Conservation (phyloP, 306 rosid genomes). For the Cotoneaster glaucophyllus region DNA sequence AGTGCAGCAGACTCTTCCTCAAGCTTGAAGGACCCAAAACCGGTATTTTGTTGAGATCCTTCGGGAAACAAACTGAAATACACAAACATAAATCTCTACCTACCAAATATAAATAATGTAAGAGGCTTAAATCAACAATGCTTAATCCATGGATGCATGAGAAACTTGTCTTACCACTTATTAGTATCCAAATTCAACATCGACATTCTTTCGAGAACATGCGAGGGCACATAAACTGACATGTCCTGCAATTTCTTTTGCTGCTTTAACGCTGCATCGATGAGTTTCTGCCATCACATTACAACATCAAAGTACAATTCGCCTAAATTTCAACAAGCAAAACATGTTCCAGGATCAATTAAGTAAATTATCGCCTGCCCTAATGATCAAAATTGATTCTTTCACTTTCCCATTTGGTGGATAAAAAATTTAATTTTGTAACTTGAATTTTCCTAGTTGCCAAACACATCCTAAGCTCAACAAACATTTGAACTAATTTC, state of each 20-base stretch:
- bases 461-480: neutral
- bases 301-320: conserved; percentile 7
- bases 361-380: neutral
- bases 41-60: conserved; percentile 37
- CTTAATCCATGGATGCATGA: neutral
- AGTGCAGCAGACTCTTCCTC: conserved; percentile 47
- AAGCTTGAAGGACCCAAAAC: conserved; percentile 37
- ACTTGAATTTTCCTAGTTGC: neutral
- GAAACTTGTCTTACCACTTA: conserved; percentile 37
- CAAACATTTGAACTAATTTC: neutral
- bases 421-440: neutral
- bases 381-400: neutral
- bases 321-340: neutral
- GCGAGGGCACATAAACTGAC: conserved; percentile 48
- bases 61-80: conserved; percentile 52
- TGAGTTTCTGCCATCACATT: conserved; percentile 50
- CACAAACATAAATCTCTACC: conserved; percentile 11
- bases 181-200: conserved; percentile 34
- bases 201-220: conserved; percentile 38
- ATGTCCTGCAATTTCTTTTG: conserved; percentile 76
- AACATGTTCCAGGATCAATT: neutral
- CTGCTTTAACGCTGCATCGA: conserved; percentile 61
- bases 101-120: neutral
- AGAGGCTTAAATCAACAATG: neutral
- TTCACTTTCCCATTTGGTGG: neutral